Evolutionary conservation across 768 basidiomycete species (phyloP).

Genomic region (Termitomyces heimii): DNA sequence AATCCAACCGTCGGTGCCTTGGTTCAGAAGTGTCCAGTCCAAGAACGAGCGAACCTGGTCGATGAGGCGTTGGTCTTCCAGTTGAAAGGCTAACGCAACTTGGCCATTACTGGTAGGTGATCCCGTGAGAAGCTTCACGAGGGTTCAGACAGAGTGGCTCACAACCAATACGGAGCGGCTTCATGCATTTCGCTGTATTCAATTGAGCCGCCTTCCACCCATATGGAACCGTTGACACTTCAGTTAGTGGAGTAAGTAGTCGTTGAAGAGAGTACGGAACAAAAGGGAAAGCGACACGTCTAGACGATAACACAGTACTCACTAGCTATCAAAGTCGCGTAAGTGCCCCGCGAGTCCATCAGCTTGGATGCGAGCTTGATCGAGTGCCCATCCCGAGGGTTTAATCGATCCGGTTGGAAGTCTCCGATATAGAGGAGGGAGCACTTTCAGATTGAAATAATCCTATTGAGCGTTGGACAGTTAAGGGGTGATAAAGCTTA

Average conservation of each 20-base stretch:
- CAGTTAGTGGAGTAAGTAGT: neutral
- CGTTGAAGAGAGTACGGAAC: neutral
- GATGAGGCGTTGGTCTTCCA: conserved; percentile 29
- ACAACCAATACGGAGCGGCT: conserved; percentile 39
- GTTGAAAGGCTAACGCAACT: conserved; percentile 36
- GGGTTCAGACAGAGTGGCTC: conserved; percentile 6
- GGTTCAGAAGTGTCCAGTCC: conserved; percentile 32
- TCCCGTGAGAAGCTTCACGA: neutral
- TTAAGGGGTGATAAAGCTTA: neutral
- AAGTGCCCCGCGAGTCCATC: conserved; percentile 35
- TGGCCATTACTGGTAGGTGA: conserved; percentile 26
- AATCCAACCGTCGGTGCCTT: conserved; percentile 34
- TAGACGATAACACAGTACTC: conserved; percentile 2
- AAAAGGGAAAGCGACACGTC: neutral
- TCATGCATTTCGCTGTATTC: conserved; percentile 42
- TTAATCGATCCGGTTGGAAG: conserved; percentile 31
- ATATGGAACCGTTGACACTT: conserved; percentile 37
- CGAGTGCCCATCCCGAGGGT: conserved; percentile 32
- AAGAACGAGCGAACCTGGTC: conserved; percentile 32
- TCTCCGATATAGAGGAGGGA: conserved; percentile 23
- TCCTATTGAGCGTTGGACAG: neutral
- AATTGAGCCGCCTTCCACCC: conserved; percentile 34
- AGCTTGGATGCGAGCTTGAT: conserved; percentile 35
- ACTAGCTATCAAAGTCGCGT: conserved; percentile 35
- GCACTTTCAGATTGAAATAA: conserved; percentile 15